Base-by-base conservation (phyloP, 2,329 filamentous ascomycete genomes). In the Lizonia empirigonia region DNA sequence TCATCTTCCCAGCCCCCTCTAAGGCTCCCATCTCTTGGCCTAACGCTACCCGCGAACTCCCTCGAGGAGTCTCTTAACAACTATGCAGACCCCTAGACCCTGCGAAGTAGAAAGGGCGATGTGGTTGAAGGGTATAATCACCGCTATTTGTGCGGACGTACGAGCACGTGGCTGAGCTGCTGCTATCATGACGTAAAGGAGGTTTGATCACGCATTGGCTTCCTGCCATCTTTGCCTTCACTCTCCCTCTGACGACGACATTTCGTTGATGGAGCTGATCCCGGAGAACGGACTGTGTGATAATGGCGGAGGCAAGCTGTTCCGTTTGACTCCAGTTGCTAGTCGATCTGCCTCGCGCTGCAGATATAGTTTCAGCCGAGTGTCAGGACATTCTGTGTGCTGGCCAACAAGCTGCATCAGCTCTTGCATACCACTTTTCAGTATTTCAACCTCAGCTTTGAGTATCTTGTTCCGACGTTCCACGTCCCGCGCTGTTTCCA, bases 401-500 rank as follows among this genome's bases (percentile, higher is more conserved):
- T 60, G 48, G 7, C 58, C 58, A 4, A 67, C 64, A 3, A 65
- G 22, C 5, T 58, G 58, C 57, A 68, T 67, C 29, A 70, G 36
- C 0, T 61, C 55, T 18, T 53, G 50, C 38, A 69, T 48, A 12
- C 62, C 61, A 27, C 29, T 41, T 45, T 57, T 60, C 8, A 73
- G 53, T n/a, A 63, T 19, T 10, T 62, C 58, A 0, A 68, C 58
- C 33, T 71, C 66, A 4, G 62, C 56, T 26, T 65, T 70, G 6
- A 74, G 55, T 16, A 58, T 37, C 23, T 61, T 64, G 44, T 71
- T 71, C 30, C 44, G 61, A 13, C 56, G 51, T 38, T 69, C 69
- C 2, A 64, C 59, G 1, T 68, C 64, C 22, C 75, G 68, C 4
- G 74, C 69, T 38, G 62, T 67, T 45, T 74, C 72, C 41, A 83